These are phyloP conservation scores for Russula vinacea DNA, from an alignment of 768 basidiomycete species.

Conservation along the genomic window DNA sequence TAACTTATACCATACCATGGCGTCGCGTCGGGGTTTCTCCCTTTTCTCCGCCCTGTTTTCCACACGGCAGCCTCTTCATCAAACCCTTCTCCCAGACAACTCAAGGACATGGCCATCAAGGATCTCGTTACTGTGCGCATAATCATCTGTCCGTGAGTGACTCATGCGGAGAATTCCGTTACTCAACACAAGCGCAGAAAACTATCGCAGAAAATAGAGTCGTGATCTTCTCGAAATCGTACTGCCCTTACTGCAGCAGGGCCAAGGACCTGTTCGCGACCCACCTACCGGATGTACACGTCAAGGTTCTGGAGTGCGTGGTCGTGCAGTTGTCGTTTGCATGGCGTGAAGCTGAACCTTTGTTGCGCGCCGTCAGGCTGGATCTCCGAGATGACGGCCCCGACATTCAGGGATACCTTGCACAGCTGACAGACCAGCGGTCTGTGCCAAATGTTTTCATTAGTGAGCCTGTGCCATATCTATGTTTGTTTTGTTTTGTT, in stretches of 20 bases:
- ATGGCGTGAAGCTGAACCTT: not conserved
- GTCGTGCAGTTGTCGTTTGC: not conserved
- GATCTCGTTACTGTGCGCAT: conserved; percentile 43
- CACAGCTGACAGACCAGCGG: conserved; percentile 58
- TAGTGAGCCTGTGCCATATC: conserved; percentile 42
- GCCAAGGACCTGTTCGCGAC: conserved; percentile 41
- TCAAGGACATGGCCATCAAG: conserved; percentile 36
- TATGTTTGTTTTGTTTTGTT: not conserved
- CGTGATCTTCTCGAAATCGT: conserved; percentile 43
- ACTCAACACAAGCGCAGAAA: conserved; percentile 29
- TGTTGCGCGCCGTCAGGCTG: conserved; percentile 42
- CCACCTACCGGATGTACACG: conserved; percentile 35
- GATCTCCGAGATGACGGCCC: conserved; percentile 55
- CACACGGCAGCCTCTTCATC: conserved; percentile 36
- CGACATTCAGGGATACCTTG: conserved; percentile 65
- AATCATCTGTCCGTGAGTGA: not conserved
- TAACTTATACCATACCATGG: conserved; percentile 5
- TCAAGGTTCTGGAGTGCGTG: conserved; percentile 41
- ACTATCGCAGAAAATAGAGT: conserved; percentile 41
- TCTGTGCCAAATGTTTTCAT: conserved; percentile 81
- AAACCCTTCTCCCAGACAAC: conserved; percentile 37
- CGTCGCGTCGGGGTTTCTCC: conserved; percentile 25
- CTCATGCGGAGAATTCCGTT: not conserved
- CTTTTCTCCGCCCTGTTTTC: conserved; percentile 29
- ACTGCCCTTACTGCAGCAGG: conserved; percentile 42